These are phyloP conservation scores for Barnettozyma botsteinii DNA, from an alignment of 805 yeast species.

Conservation along the genomic window DNA sequence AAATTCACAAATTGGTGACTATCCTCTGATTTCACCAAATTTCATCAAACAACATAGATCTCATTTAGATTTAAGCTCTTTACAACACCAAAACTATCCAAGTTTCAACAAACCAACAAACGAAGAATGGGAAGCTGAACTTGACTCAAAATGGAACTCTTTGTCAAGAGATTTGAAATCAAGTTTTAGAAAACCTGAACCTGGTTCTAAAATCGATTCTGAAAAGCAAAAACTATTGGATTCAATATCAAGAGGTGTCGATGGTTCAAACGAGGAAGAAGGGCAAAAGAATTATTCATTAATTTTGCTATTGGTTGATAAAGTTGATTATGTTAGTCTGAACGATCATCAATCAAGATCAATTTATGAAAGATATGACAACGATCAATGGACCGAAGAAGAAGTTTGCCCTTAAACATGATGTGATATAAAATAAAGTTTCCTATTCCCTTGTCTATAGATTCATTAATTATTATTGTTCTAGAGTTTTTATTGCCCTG, in stretches of 20 bases:
- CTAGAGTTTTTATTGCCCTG: no score
- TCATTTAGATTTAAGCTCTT: constrained; percentile 16
- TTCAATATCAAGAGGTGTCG: constrained; percentile 75
- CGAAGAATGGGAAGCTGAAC: constrained; percentile 66
- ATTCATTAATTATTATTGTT: no score
- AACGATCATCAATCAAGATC: constrained; percentile 48
- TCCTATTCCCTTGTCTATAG: constrained; percentile 2
- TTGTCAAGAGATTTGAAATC: constrained; percentile 56
- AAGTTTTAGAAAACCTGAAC: constrained; percentile 67
- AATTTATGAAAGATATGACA: constrained; percentile 45
- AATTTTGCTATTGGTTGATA: constrained; percentile 61
- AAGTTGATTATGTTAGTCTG: constrained; percentile 63
- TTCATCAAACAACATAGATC: constrained; percentile 19
- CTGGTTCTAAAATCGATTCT: constrained; percentile 53
- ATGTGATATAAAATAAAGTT: background rate
- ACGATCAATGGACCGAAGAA: constrained; percentile 66
- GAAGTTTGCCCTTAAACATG: constrained; percentile 83
- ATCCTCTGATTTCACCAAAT: constrained; percentile 28
- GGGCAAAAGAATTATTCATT: constrained; percentile 60
- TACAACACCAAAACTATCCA: constrained; percentile 2
- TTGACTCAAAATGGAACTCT: constrained; percentile 54
- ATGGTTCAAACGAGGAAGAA: constrained; percentile 62
- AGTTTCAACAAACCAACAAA: constrained; percentile 16
- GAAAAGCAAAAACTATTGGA: constrained; percentile 56
- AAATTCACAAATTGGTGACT: constrained; percentile 18